Evolutionary conservation across 306 rosid species (phyloP).

Genomic region (Ceratonia siliqua): DNA sequence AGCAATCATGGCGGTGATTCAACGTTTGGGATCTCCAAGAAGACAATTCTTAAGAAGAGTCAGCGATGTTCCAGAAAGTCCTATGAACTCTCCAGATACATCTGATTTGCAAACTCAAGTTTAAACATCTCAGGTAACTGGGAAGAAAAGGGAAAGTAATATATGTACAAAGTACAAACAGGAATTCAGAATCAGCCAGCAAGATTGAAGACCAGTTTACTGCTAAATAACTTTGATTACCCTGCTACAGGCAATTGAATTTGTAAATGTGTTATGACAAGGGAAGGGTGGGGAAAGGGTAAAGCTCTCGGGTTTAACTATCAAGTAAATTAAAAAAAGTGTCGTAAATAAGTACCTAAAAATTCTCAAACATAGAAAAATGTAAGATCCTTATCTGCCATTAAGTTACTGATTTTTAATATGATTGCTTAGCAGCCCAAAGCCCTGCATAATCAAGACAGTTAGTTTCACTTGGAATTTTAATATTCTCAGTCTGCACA

Average conservation of each 20-base stretch:
- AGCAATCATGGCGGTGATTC: conserved; percentile 30
- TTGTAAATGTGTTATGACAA: too few species aligned
- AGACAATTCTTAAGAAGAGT: conserved; percentile 29
- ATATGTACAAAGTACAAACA: not conserved
- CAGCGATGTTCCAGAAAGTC: conserved; percentile 14
- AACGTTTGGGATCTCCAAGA: conserved; percentile 30
- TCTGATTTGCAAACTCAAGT: not conserved
- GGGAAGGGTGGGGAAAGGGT: not conserved
- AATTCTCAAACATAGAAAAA: not conserved
- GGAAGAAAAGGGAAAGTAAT: too few species aligned
- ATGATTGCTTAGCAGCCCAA: conserved; percentile 2
- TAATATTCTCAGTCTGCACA: not conserved
- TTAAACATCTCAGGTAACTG: not conserved
- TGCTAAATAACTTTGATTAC: not conserved
- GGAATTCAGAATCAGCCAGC: not conserved
- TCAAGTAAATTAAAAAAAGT: not conserved
- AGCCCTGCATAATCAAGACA: not conserved
- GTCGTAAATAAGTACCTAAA: not conserved
- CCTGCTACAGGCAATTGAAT: not conserved
- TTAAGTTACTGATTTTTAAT: not conserved
- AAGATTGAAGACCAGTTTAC: too few species aligned
- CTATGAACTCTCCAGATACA: not conserved
- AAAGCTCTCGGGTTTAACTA: too few species aligned
- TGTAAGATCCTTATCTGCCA: not conserved
- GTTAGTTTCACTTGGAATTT: not conserved